Base-by-base conservation (phyloP, 345 rosid genomes). In the Sisymbrium altissimum region DNA sequence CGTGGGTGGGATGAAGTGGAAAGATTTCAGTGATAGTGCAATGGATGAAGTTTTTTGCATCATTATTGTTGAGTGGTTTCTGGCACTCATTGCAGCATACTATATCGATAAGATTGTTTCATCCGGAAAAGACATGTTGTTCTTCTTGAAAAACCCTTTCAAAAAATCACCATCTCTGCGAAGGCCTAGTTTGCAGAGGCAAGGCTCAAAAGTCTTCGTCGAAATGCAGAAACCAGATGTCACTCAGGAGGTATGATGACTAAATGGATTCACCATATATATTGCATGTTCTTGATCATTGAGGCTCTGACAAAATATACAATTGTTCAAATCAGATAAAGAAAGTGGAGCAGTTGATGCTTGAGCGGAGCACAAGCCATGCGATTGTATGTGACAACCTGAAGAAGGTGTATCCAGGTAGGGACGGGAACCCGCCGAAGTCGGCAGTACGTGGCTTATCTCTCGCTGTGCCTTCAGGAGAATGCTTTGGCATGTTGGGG, bases 401-500 rank as follows among this genome's bases (percentile, higher is more conserved):
- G 71, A 85, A 79, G 75, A 95, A 95, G 80, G 86, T 90, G 73
- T 89, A 92, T 78, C 99, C 94, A 4, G 90, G 87, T 76, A 92
- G 84, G 67, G 99, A 95, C 68, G 97, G 97, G 54, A 95, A 95
- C 68, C 97, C 94, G 2, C 89, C 83, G 27, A 92, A 95, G 76
- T 10, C 84, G 72, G 98, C 98, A 23, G 99, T 95, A 3, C 83
- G 86, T 21, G 99, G 97, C 19, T 76, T 95, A 75, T 92, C 98
- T 80, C 97, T 95, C 58, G 97, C 93, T 58, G 74, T 95, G 73
- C 91, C 97, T 69, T 83, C 83, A 46, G 98, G 96, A 67, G 97
- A 95, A 79, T 95, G 99, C 81, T 90, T 95, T 14, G 99, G 99
- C 44, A 86, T 95, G 91, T 91, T 95, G 59, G 98, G 99, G 60